Evolutionary conservation across 345 rosid species (phyloP), one percentile per base, ranked within the genome.

Genomic region (Salix brachista): DNA sequence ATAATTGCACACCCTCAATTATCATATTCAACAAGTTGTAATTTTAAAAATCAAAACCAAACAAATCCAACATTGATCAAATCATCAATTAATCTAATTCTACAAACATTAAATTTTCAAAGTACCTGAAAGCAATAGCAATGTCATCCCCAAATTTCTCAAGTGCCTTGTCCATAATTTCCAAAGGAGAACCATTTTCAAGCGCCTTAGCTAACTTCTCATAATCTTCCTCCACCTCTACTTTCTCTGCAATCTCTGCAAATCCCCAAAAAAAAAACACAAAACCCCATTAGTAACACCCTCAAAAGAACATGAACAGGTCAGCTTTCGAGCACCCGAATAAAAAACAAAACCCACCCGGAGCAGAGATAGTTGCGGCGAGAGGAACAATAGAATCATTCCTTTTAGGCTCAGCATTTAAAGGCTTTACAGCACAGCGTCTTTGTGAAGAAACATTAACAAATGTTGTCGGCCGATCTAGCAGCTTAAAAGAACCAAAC

Each of bases 71-170:
- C n/a, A 69, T 37, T 67, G 5, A 16, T 17, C 26, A 18, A 9
- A 12, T 23, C 13, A 58, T 13, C 42, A 54, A 54, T 5, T 58
- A 16, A 70, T 11, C 23, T 34, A 72, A 1, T 54, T 11, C 37
- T n/a, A 6, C 75, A 58, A 8, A 37, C 48, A 79, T 8, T 52
- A 10, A 67, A 67, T 32, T 32, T 32, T 8, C 44, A 30, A 14
- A 5, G n/a, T 80, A 93, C 99, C 97, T 95, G 88, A 95, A 95
- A 58, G 99, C 99, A 61, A 95, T 91, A 4, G 98, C 99, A 44
- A 95, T 95, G 32, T 93, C 91, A 56, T 85, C 70, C 36, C 99
- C 98, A 50, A 95, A 95, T 80, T 79, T 87, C 83, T 89, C 92
- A 3, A 95, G 88, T 21, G 98, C 99, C 79, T 85, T 93, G n/a